Percentiles rank a stretch among this genome's conserved stretches.
phyloP scores from a whole-genome alignment of 176 grass and related monocot genomes.

The Otatea glauca region DNA sequence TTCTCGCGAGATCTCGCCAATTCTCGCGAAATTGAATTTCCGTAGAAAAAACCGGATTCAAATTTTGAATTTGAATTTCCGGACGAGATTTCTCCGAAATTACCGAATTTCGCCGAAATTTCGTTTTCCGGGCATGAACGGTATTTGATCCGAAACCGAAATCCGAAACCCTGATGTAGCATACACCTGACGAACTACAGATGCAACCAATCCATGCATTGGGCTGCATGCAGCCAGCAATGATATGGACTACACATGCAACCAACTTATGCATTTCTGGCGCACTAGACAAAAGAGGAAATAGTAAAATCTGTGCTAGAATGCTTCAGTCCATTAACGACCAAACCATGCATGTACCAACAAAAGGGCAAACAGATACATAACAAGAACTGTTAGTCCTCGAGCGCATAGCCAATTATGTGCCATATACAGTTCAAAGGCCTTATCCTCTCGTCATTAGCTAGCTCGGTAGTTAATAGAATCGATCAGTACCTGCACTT shows the following conservation, averaged over 20 bases:
- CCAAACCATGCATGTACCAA: slow-evolving; percentile 34
- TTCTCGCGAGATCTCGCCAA: too few species aligned
- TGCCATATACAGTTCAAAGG: background rate
- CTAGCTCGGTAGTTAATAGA: background rate
- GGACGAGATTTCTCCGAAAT: too few species aligned
- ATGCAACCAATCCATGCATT: too few species aligned
- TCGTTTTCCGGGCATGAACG: too few species aligned
- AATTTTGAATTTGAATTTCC: too few species aligned
- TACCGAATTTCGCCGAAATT: too few species aligned
- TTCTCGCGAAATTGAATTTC: too few species aligned
- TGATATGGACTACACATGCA: background rate
- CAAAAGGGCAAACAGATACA: slow-evolving; percentile 25
- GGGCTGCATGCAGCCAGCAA: background rate
- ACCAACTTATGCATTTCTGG: background rate
- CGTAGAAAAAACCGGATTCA: too few species aligned
- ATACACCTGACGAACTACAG: background rate
- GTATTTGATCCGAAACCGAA: too few species aligned
- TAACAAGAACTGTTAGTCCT: slow-evolving; percentile 38
- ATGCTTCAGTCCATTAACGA: slow-evolving; percentile 45
- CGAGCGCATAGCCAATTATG: background rate
- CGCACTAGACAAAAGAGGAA: background rate
- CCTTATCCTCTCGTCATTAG: slow-evolving; percentile 36
- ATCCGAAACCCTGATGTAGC: too few species aligned
- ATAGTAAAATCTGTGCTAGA: background rate
- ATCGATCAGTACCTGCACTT: slow-evolving; percentile 1